These are phyloP conservation scores for Lachancea mirantina DNA, from an alignment of 805 yeast species.

Conservation along the genomic window DNA sequence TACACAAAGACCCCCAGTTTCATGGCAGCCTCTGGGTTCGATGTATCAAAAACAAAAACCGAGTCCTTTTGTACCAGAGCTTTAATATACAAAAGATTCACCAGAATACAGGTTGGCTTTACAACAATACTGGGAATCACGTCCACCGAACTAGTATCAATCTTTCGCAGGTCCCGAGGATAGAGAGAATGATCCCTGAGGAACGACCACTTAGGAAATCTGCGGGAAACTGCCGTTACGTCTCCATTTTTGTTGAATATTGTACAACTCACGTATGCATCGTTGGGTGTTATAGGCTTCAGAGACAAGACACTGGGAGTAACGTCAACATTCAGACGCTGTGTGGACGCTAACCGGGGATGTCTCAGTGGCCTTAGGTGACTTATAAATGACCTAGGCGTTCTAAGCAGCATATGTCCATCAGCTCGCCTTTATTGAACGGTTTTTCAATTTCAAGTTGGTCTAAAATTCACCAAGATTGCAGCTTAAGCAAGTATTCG, in stretches of 20 bases:
- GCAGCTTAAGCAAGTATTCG: no score
- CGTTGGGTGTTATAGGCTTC: conserved; percentile 36
- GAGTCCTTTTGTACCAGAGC: conserved; percentile 77
- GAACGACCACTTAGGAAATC: conserved; percentile 71
- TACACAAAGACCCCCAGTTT: conserved; percentile 73
- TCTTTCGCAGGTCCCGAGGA: conserved; percentile 81
- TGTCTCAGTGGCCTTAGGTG: no score
- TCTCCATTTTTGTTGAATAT: conserved; percentile 69
- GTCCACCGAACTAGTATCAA: conserved; percentile 66
- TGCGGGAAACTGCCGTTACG: conserved; percentile 69
- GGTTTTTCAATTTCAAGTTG: no score
- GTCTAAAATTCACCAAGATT: no score
- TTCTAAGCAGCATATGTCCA: no score
- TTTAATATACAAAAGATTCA: conserved; percentile 79
- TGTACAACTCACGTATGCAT: conserved; percentile 64
- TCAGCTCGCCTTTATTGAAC: no score
- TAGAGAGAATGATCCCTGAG: conserved; percentile 65
- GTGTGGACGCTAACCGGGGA: no score
- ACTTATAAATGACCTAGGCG: no score
- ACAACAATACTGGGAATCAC: conserved; percentile 87
- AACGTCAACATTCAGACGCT: no score
- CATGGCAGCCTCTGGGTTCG: conserved; percentile 48
- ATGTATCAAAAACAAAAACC: conserved; percentile 75
- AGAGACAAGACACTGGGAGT: conserved; percentile 17
- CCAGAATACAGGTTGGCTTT: conserved; percentile 64